Evolutionary conservation across 306 rosid genomes (phyloP), one percentile per base, ranked within the genome.

Genomic region (Vachellia pachyceras): DNA sequence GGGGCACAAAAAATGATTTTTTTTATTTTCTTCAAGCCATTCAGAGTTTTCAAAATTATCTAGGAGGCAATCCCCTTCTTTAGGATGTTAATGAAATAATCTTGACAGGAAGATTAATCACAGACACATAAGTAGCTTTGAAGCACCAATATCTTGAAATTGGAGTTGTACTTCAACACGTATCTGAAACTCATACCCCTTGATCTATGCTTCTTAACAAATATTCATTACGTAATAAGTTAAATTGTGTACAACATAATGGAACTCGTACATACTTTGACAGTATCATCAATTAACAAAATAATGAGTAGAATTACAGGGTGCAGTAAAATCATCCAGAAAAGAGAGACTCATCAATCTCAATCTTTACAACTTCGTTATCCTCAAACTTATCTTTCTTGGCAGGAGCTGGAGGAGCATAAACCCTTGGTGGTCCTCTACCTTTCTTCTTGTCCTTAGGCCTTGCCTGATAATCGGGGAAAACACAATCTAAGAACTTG

Each of bases 381-480:
- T 82, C 89, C 13, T 91, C 91, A 70, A 79, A 91, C 83, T 78
- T 70, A 76, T 89, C 92, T 79, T 87, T 89, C 90, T 66, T 87
- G 5, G 86, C 75, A 7, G 90, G 90, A 23, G 86, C 65, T 5
- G 84, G 85, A 13, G 94, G 88, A 70, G 71, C 60, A 10, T 82
- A 69, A 45, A 81, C 76, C 82, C 83, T 85, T 22, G 91, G 94
- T 13, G 90, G 87, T 41, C 94, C 94, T 80, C 92, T 87, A 44
- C 94, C 94, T 54, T 91, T 91, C 41, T 84, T 85, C 89, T 91
- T 91, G 86, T 87, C 42, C 79, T 85, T 46, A 3, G 94, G 94
- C 84, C 94, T 80, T 7, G 91, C 89, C 94, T 91, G 57, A 50
- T 1, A 29, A 49, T 17, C 1, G 12, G 36, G n/a, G n/a, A 65